These are phyloP conservation scores for Raddia guianensis DNA, from an alignment of 176 grass and related monocot species.

Conservation along the genomic window DNA sequence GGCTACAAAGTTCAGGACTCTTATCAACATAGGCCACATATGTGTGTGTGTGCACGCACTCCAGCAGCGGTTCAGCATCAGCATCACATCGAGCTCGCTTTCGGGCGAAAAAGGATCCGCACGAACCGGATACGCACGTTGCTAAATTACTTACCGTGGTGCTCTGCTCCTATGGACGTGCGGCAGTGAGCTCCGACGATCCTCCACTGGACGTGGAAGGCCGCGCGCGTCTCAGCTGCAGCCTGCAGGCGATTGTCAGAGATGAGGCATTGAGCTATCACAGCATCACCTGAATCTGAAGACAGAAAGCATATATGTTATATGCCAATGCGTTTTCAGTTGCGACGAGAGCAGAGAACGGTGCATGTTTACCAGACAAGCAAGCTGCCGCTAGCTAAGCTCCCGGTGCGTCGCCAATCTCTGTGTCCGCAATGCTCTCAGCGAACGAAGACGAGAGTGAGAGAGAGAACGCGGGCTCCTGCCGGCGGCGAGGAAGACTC, in stretches of 20 bases:
- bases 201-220: neutral
- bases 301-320: neutral
- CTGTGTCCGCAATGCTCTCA: neutral
- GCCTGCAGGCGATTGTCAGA: neutral
- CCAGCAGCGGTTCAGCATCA: neutral
- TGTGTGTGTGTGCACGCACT: no score
- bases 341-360: neutral
- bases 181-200: neutral
- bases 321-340: neutral
- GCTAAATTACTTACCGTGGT: neutral
- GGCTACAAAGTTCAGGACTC: neutral
- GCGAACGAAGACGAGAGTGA: neutral
- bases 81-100: neutral
- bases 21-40: neutral
- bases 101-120: neutral
- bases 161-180: neutral
- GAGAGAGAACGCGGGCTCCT: no score
- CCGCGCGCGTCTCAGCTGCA: neutral
- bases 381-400: neutral
- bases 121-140: neutral
- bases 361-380: neutral
- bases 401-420: neutral
- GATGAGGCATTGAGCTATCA: no score
- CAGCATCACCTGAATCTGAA: neutral
- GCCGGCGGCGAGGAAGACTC: neutral